Conservation (phyloP, 2,329 filamentous ascomycete genomes). For the Apiospora malaysiana region DNA sequence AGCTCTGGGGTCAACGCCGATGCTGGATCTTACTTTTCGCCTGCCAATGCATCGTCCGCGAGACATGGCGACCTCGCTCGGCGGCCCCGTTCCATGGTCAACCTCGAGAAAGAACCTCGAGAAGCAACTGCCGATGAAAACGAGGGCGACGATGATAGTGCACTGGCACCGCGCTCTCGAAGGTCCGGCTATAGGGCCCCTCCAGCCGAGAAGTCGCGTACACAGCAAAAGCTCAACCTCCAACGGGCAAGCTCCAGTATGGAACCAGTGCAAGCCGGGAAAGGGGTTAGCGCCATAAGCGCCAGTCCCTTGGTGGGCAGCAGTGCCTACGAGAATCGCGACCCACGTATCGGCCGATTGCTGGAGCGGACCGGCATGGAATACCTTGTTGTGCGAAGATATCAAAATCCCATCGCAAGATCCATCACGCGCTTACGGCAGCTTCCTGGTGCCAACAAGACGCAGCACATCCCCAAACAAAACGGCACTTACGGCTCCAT, state of each 20-base stretch:
- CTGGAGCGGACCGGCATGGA: slow-evolving; percentile 75
- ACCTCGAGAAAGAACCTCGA: slow-evolving; percentile 39
- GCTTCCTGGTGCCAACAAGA: slow-evolving; percentile 58
- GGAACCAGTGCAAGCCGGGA: slow-evolving; percentile 61
- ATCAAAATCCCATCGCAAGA: slow-evolving; percentile 72
- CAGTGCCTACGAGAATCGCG: slow-evolving; percentile 62
- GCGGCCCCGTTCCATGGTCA: slow-evolving; percentile 51
- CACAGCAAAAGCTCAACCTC: slow-evolving; percentile 77
- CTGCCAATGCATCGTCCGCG: slow-evolving; percentile 38
- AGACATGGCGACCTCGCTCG: slow-evolving; percentile 42
- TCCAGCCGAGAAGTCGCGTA: slow-evolving; percentile 65
- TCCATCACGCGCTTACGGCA: slow-evolving; percentile 62
- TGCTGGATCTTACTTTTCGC: slow-evolving; percentile 57
- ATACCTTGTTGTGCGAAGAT: slow-evolving; percentile 75
- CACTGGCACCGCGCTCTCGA: slow-evolving; percentile 52
- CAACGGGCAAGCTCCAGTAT: slow-evolving; percentile 76
- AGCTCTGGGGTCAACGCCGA: slow-evolving; percentile 56
- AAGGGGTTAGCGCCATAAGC: slow-evolving; percentile 47
- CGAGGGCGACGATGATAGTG: slow-evolving; percentile 50
- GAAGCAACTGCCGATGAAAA: slow-evolving; percentile 37
- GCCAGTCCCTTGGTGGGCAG: slow-evolving; percentile 57
- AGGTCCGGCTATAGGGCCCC: slow-evolving; percentile 46
- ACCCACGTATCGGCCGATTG: slow-evolving; percentile 68
- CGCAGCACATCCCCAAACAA: slow-evolving; percentile 50
- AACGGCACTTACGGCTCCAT: slow-evolving; percentile 43